Evolutionary conservation across 2,329 filamentous ascomycete genomes (phyloP), one percentile per base, ranked within the genome.

Genomic region (Nigrospora oryzae): DNA sequence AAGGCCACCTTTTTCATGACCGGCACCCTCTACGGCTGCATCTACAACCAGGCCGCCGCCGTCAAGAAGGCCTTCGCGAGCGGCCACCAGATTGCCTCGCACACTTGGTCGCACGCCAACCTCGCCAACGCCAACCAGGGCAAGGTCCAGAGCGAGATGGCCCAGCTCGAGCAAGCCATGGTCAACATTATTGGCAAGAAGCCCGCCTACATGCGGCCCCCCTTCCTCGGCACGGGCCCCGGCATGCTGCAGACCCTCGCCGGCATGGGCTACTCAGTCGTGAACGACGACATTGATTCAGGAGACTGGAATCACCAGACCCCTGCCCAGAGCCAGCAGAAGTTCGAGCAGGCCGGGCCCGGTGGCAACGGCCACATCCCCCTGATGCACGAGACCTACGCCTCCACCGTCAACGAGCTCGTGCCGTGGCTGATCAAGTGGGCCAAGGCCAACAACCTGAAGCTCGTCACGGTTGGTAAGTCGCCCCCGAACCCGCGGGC

Each of bases 211-310:
- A 65, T 74, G 66, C 68, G 71, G 0, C 71, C 71, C 6, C 71
- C 71, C 0, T 73, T 73, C 59, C 69, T 74, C 37, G 67, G 67
- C 46, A 73, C 70, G 3, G 62, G 68, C 42, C 68, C 68, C 17
- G 56, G 64, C 46, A 64, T 73, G 36, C 59, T 73, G 40, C 54
- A 56, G 15, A 65, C 64, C 13, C 64, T 73, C 63, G 55, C 54
- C 45, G 50, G 61, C 44, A 58, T 81, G 41, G 74, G 74, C 45
- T 81, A 80, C 66, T 77, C 78, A 55, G 70, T 81, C 54, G 73
- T 77, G 53, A 81, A 77, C 53, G 69, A 80, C 54, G 74, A 82
- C 49, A 64, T 83, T 40, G 79, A 83, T 56, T 71, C 77, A 1
- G 73, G 77, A 42, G 79, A 83, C 61, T 82, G 80, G 68, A 73